Conservation (phyloP, 345 rosid species). For the Microcos paniculata region DNA sequence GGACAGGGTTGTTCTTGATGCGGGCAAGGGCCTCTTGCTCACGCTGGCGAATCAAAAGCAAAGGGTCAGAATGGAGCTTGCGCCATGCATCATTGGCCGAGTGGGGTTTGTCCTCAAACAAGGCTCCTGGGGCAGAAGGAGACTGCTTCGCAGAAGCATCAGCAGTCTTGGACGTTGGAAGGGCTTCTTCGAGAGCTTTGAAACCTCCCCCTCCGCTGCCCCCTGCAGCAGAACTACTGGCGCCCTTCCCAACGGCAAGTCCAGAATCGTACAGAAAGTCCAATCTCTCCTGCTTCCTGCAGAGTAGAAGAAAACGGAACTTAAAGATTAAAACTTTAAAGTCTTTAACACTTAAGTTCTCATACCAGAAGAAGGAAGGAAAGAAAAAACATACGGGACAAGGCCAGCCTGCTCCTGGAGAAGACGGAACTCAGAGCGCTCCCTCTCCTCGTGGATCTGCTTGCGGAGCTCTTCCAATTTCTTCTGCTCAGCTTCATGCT, state of each 20-base stretch:
- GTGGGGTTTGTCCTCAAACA: conserved; percentile 81
- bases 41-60: conserved; percentile 87
- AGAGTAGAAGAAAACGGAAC: background rate
- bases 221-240: conserved; percentile 30
- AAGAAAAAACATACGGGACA: conserved; percentile 58
- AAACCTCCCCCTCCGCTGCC: conserved; percentile 58
- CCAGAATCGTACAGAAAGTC: conserved; percentile 94
- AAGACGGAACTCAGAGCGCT: conserved; percentile 82
- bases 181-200: conserved; percentile 63
- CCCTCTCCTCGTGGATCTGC: conserved; percentile 89
- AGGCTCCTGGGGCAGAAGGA: conserved; percentile 66
- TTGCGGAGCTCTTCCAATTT: conserved; percentile 93
- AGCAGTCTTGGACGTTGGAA: conserved; percentile 22
- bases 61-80: conserved; percentile 87
- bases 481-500: conserved; percentile 91
- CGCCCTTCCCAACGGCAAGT: conserved; percentile 73
- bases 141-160: conserved; percentile 35
- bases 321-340: conserved; percentile 20
- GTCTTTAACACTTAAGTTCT: conserved; percentile 9
- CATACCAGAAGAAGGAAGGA: background rate
- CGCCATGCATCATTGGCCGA: conserved; percentile 93
- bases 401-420: conserved; percentile 97
- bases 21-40: conserved; percentile 95
- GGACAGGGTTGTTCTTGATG: conserved; percentile 92
- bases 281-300: conserved; percentile 92